Evolutionary conservation across 2,329 filamentous ascomycete genomes (phyloP).

Genomic region (Hypoxylon sp.): DNA sequence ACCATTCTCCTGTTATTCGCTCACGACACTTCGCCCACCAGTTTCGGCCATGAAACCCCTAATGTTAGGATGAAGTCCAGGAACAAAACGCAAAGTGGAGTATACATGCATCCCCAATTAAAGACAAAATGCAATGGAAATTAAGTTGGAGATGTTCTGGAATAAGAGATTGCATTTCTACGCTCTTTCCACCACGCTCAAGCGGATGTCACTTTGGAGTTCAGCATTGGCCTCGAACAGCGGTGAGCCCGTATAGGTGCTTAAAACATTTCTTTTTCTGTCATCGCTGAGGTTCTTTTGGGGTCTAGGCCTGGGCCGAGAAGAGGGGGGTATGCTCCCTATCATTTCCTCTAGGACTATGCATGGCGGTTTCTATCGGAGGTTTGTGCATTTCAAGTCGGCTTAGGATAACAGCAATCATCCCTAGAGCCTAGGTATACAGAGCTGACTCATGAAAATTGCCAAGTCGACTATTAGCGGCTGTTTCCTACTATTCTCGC

Average conservation of each 20-base stretch:
- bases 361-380: not conserved
- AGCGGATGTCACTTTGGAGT: not conserved
- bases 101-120: not conserved
- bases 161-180: not conserved
- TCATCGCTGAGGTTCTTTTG: not conserved
- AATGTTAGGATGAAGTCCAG: not conserved
- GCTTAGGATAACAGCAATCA: not conserved
- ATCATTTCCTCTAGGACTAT: not conserved
- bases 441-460: constrained; percentile 8
- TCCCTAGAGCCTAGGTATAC: not conserved
- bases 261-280: not conserved
- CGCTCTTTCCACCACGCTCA: not conserved
- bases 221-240: not conserved
- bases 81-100: not conserved
- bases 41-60: not conserved
- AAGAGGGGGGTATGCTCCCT: not conserved
- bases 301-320: not conserved
- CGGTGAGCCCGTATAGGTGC: not conserved
- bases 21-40: not conserved
- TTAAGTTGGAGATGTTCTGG: not conserved
- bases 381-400: not conserved
- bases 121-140: not conserved
- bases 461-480: constrained; percentile 5
- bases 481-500: not conserved
- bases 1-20: not conserved